Evolutionary conservation across 2,329 filamentous ascomycete species (phyloP), one percentile per base, ranked within the genome.

Genomic region (Nemania sp.): DNA sequence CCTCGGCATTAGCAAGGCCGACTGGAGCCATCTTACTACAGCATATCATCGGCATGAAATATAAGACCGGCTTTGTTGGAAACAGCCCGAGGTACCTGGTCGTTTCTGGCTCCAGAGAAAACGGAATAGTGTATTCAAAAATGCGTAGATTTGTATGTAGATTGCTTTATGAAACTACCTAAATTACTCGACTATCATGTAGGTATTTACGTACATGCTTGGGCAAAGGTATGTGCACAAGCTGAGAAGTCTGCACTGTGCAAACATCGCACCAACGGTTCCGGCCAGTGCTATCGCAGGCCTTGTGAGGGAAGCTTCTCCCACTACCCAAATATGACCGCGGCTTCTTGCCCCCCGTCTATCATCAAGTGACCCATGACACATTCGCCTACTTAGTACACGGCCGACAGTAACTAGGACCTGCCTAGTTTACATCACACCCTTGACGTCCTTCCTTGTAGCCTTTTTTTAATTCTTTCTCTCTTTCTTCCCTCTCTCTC

Each of bases 341-440:
- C 56, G 56, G 56, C 52, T 37, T 30, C 28, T 52, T 36, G 45
- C 24, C 22, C 30, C 22, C 30, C 33, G 8, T 46, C 36, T 31
- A 44, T 44, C 24, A 45, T 55, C 47, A 22, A 33, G 37, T 33
- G 53, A 48, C 53, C 53, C 44, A 53, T 52, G 20, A 33, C 15
- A 49, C 41, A 30, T 34, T 31, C 19, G 7, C 36, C 9, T 24
- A n/a, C 40, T 14, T 31, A 31, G 28, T 34, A 42, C 49, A 49
- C 45, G 56, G 24, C 52, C 40, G 5, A 26, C 24, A 23, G 20
- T 47, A 37, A 47, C 40, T 43, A 42, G 37, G 31, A 55, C 19
- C 26, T 36, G 19, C 33, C 33, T 20, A 43, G 17, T 28, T 17
- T 17, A 55, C 17, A 12, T 54, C 40, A 52, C 52, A 60, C 45